A percentile compares a stretch with the other conserved stretches of the same genome.
These are phyloP conservation scores for Dichotomopilus funicola DNA, from an alignment of 2,329 filamentous ascomycete genomes.

Conservation along the genomic window DNA sequence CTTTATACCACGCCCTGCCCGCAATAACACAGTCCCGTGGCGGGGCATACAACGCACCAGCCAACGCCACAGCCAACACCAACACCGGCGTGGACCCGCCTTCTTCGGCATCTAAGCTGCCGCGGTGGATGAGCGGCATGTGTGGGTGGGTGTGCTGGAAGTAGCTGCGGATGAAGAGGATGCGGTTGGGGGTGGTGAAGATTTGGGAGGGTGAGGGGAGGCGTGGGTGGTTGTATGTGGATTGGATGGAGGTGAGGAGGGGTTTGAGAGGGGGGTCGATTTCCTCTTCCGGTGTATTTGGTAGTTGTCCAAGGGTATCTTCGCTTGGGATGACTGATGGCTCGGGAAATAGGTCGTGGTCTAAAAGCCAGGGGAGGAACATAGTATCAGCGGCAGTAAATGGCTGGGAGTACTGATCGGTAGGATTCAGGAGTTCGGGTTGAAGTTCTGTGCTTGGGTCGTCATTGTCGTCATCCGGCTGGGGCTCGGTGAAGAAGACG, in stretches of 20 bases:
- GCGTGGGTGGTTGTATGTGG: constrained; percentile 13
- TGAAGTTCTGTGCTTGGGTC: background rate
- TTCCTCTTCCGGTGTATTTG: background rate
- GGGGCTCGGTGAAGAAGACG: constrained; percentile 11
- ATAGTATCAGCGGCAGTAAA: background rate
- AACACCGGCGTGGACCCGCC: background rate
- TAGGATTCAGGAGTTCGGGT: background rate
- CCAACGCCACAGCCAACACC: background rate
- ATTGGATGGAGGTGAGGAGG: constrained; percentile 11
- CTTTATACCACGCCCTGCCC: background rate
- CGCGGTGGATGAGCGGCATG: constrained; percentile 26
- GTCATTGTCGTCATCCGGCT: background rate
- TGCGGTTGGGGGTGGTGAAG: constrained; percentile 22
- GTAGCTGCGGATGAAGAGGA: constrained; percentile 15
- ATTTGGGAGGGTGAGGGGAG: constrained; percentile 21
- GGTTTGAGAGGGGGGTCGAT: constrained; percentile 6
- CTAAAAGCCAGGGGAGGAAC: constrained; percentile 9
- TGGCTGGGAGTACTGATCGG: background rate
- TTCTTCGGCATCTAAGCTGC: constrained; percentile 19
- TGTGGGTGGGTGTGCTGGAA: constrained; percentile 18
- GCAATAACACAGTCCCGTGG: constrained; percentile 6
- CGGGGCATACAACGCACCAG: constrained; percentile 1
- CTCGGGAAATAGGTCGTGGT: background rate
- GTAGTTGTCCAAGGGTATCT: too few species aligned
- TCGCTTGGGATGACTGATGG: too few species aligned